Conservation (phyloP, 2,329 filamentous ascomycete genomes). For the Botrytis byssoidea region DNA sequence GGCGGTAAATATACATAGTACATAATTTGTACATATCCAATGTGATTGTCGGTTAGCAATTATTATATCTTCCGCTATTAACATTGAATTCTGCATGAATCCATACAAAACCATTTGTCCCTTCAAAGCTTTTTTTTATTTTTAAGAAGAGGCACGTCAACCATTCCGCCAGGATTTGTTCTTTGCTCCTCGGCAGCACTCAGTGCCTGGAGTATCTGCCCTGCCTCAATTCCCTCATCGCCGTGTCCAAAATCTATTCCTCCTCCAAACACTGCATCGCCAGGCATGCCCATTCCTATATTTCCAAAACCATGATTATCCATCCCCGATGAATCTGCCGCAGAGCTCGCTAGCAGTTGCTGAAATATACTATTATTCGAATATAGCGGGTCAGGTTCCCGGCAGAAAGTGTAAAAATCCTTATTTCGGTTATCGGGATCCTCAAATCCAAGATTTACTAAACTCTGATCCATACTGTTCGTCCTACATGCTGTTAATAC, state of each 20-base stretch:
- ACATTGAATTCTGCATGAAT: neutral
- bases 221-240: constrained; percentile 37
- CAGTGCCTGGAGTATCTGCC: constrained; percentile 38
- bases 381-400: constrained; percentile 37
- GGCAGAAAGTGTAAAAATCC: constrained; percentile 39
- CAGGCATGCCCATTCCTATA: constrained; percentile 19
- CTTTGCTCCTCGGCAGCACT: constrained; percentile 34
- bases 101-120: neutral
- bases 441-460: constrained; percentile 41
- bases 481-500: constrained; percentile 32
- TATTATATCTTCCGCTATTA: neutral
- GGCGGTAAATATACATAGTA: neutral
- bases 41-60: neutral
- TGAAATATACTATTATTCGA: constrained; percentile 37
- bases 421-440: constrained; percentile 39
- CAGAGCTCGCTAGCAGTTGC: constrained; percentile 36
- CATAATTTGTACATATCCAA: neutral
- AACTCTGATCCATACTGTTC: constrained; percentile 38
- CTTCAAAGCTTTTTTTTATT: neutral
- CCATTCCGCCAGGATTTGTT: constrained; percentile 5
- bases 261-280: constrained; percentile 14
- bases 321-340: constrained; percentile 30
- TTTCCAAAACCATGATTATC: constrained; percentile 27
- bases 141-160: neutral
- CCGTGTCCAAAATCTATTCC: constrained; percentile 28